Conservation (phyloP, 2,329 filamentous ascomycete species). For the Curvularia sp. region DNA sequence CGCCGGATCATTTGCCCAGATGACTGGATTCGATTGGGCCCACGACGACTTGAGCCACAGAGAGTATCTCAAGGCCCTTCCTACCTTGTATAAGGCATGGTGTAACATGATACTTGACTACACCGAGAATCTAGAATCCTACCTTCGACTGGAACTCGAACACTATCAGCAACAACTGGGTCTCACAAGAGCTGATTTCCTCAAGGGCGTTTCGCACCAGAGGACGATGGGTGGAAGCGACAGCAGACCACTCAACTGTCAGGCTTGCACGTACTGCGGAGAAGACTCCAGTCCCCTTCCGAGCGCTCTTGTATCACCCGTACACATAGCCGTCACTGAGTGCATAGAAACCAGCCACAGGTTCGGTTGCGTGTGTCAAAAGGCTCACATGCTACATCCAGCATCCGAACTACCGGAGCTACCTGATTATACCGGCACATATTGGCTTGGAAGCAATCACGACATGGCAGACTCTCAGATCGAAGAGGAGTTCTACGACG, state of each 20-base stretch:
- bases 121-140: neutral
- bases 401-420: neutral
- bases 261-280: neutral
- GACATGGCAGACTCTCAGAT: neutral
- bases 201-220: neutral
- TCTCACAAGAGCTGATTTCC: neutral
- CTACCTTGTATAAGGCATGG: neutral
- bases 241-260: neutral
- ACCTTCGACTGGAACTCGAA: neutral
- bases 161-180: neutral
- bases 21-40: neutral
- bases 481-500: neutral
- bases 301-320: neutral
- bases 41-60: neutral
- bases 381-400: neutral
- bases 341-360: neutral
- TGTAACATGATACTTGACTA: neutral
- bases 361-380: neutral
- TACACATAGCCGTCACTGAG: neutral
- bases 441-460: neutral
- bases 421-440: neutral
- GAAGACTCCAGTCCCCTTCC: neutral
- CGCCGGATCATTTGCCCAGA: neutral
- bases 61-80: neutral
- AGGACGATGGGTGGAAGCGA: too few relatives aligned